Evolutionary conservation across 129 eudicot species (phyloP), one percentile per base, ranked within the genome.

Genomic region (Apium graveolens): DNA sequence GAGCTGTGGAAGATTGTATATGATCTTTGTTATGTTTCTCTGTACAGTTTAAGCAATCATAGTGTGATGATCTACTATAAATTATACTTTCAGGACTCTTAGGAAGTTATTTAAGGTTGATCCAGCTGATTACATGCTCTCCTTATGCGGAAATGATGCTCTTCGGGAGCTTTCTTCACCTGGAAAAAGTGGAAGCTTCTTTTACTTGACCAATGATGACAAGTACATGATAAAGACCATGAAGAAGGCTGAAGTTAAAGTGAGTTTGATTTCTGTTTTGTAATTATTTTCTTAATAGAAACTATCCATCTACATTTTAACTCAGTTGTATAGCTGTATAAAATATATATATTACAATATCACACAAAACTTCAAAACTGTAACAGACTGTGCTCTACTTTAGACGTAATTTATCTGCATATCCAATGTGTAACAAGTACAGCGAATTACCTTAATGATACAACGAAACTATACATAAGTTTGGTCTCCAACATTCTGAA

Each of bases 131-230:
- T 79, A 79, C 48, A 79, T 79, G 82, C 44, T 79, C 16, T 69
- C 82, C 69, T 70, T 79, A 68, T 79, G 82, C 21, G 82, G 82
- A 20, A 32, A 49, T 48, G 82, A 79, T 34, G 76, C 77, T 70
- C 76, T 79, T 45, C 51, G 77, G n/a, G 82, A 79, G 82, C 62
- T 79, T 37, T 79, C 82, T 1, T 79, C 82, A 21, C 82, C 82
- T 70, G 82, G 82, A 29, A 79, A 79, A 76, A 76, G 79, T 76
- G 79, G 79, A 21, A 76, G 79, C 79, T 51, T 76, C 51, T 76
- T 76, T 55, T 79, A 79, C 34, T 49, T 79, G 13, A 69, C 82
- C 48, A 45, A 70, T 29, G 82, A 79, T 79, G 82, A 79, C 63
- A 69, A 49, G 32, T 79, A 41, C 62, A 70, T 79, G 82, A 79